phyloP scores from a whole-genome alignment of 495 filamentous ascomycete species.

The Cercophora scortea region DNA sequence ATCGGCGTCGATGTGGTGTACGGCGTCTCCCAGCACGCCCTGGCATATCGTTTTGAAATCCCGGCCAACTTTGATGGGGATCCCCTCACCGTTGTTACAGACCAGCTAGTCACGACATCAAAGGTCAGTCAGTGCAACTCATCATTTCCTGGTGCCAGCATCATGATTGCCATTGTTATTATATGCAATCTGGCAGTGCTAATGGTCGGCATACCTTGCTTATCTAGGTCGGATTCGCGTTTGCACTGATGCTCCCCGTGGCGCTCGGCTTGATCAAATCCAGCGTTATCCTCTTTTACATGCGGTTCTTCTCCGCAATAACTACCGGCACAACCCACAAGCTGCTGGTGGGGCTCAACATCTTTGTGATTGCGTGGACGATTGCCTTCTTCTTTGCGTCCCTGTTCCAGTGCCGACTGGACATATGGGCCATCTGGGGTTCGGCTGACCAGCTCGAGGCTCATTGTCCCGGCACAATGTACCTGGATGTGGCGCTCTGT shows the following conservation, averaged over 20 bases:
- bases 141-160: no score
- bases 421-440: constrained; percentile 11
- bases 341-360: constrained; percentile 7
- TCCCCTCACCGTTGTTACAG: constrained; percentile 1
- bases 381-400: constrained; percentile 15
- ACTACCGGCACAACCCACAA: background rate
- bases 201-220: background rate
- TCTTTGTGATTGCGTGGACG: constrained; percentile 8
- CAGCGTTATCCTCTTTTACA: constrained; percentile 24
- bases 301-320: constrained; percentile 17
- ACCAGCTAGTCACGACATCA: background rate
- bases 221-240: constrained; percentile 14
- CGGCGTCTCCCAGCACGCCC: constrained; percentile 11
- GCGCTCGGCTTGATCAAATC: constrained; percentile 18
- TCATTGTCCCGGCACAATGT: constrained; percentile 8
- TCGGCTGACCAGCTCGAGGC: constrained; percentile 4
- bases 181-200: no score
- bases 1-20: constrained; percentile 3
- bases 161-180: no score
- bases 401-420: constrained; percentile 14
- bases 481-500: constrained; percentile 7
- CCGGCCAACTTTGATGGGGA: constrained; percentile 2
- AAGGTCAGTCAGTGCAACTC: background rate
- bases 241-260: constrained; percentile 13
- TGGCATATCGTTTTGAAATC: constrained; percentile 3